phyloP scores from a whole-genome alignment of 2,329 filamentous ascomycete genomes.

The Myriosclerotinia duriaeana region DNA sequence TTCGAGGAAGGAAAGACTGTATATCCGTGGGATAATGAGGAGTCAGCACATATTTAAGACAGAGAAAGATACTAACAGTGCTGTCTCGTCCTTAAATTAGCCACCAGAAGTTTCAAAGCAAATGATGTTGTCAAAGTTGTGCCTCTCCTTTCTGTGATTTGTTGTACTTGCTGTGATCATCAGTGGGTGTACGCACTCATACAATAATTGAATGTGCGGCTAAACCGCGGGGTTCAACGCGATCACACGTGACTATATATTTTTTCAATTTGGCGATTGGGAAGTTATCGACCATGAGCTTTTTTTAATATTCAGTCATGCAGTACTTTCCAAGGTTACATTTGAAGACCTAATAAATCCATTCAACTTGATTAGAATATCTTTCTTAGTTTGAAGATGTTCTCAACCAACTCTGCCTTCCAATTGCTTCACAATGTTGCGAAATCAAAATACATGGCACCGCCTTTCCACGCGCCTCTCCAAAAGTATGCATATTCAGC shows the following conservation, averaged over 20 bases:
- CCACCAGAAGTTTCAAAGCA: not conserved
- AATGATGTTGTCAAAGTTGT: not conserved
- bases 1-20: not conserved
- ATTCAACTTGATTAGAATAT: not conserved
- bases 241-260: not conserved
- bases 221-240: not conserved
- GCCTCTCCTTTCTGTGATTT: not conserved
- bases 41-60: not conserved
- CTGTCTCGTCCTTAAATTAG: not conserved
- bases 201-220: not conserved
- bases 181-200: no score
- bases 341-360: not conserved
- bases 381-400: not conserved
- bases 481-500: constrained; percentile 15
- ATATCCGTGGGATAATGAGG: constrained; percentile 1
- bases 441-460: constrained; percentile 13
- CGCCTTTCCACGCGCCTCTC: not conserved
- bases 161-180: no score
- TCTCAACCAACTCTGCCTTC: constrained; percentile 12
- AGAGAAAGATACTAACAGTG: not conserved
- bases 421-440: constrained; percentile 16
- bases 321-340: no score
- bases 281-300: not conserved
- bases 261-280: not conserved
- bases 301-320: not conserved